Base-by-base conservation (phyloP, 495 filamentous ascomycete genomes). In the Aspergillus egyptiacus region DNA sequence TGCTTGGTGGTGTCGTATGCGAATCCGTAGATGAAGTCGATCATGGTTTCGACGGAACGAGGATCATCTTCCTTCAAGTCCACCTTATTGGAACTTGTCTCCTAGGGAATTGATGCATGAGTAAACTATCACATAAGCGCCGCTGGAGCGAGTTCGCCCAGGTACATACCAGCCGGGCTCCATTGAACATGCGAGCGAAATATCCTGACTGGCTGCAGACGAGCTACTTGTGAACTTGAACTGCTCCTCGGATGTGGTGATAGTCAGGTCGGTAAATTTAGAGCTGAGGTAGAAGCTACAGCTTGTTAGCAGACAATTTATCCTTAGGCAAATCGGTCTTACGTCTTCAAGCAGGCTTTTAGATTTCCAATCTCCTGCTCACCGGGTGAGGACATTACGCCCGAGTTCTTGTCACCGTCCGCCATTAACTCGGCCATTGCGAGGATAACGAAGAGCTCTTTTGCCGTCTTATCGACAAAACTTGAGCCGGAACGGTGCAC, bases 221-320 rank as follows among this genome's bases (percentile, higher is more conserved):
- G 11, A 73, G 51, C 7, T 59, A 42, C 11, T 60, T 55, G 52
- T 75, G 71, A 10, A 69, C 66, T 64, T 57, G 53, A 67, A 71
- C 35, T 57, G 41, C 17, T 61, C 56, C 7, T 56, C 55, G 3
- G 47, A 39, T 31, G 64, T 69, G n/a, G 25, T 48, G 33, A 76
- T 62, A 7, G 51, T 64, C 27, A 76, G 43, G 51, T 74, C 69
- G 15, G 67, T 59, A 51, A 67, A 70, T 24, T 65, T 32, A 3
- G 47, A 54, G 5, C 44, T 33, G 13, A 13, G 9, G 14, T 49
- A 55, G 18, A 23, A 54, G 24, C 57, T 57, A 25, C 19, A 25
- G n/a, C 20, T 35, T 15, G 15, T 46, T 36, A 46, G 31, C 17
- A 24, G 9, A 2, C 2, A 20, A 22, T 0, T n/a, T n/a, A n/a